Base-by-base conservation (phyloP, 495 filamentous ascomycete genomes). In the Xylaria acuta region DNA sequence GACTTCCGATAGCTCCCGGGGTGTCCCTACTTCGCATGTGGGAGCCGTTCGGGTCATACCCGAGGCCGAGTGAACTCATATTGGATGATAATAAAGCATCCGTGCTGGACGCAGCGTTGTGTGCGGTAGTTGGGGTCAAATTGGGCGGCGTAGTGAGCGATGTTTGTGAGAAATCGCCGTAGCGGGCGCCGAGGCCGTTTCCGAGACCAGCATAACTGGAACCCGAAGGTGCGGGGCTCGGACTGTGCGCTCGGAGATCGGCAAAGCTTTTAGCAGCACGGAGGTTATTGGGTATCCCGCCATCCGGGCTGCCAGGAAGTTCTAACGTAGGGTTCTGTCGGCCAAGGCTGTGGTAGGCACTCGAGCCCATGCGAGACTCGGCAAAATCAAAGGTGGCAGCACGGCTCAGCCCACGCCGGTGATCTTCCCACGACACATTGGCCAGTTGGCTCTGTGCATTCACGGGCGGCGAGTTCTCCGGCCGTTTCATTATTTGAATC, bases 341-440 rank as follows among this genome's bases (percentile, higher is more conserved):
- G 51, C 93, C 92, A 58, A 97, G 85, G 1, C 92, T 90, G 75
- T 89, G 90, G 79, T 92, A 85, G 40, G 88, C 87, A 45, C 86
- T 85, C 27, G 91, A 90, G 58, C 88, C 88, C 32, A 87, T 90
- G 8, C 95, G 92, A 45, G 93, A 90, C 79, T 98, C 96, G 75
- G 92, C 94, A 82, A 99, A 99, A 82, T 98, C 95, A 75, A 97
- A 97, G n/a, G 96, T 99, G 41, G 96, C 97, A 25, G 96, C 94
- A 38, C 96, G 92, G 84, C 94, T 96, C 43, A 99, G 85, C 18
- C 89, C 92, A 41, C 95, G 92, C 67, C 94, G 88, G 69, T 90
- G 89, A 41, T 90, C 88, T 71, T 98, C 94, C 67, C 88, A 86
- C 22, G 89, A 87, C 62, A 92, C 92, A 45, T 90, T 88, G 80